Conservation (phyloP, 495 filamentous ascomycete genomes). For the Penicillium argentinense region DNA sequence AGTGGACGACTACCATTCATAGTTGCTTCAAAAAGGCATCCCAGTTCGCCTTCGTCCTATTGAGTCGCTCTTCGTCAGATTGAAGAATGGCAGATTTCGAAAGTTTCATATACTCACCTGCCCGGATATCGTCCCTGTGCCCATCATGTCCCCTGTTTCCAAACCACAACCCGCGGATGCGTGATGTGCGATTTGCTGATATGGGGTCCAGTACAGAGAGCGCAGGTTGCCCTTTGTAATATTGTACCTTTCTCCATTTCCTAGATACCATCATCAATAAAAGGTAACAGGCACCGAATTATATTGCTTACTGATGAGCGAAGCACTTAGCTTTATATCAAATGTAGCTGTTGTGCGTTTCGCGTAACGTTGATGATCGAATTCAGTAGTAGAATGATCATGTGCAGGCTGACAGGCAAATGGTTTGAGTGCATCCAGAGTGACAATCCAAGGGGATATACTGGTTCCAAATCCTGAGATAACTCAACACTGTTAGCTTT, state of each 20-base stretch:
- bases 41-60: slow-evolving; percentile 16
- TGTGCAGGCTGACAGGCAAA: slow-evolving; percentile 7
- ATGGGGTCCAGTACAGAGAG: slow-evolving; percentile 28
- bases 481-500: too few species aligned
- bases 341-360: slow-evolving; percentile 12
- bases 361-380: too few species aligned
- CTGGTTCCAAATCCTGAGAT: slow-evolving; percentile 80
- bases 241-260: slow-evolving; percentile 10
- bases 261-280: too few species aligned
- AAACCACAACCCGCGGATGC: slow-evolving; percentile 20
- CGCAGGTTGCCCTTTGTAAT: slow-evolving; percentile 22
- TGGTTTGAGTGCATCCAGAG: slow-evolving; percentile 57
- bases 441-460: slow-evolving; percentile 79
- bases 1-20: slow-evolving; percentile 4
- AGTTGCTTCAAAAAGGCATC: slow-evolving; percentile 21
- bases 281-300: too few species aligned
- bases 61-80: too few species aligned
- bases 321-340: slow-evolving; percentile 20
- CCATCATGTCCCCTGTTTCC: slow-evolving; percentile 24
- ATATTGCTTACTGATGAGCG: slow-evolving; percentile 18
- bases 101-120: slow-evolving; percentile 16
- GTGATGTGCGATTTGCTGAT: slow-evolving; percentile 24
- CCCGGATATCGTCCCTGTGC: slow-evolving; percentile 27
- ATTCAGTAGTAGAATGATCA: slow-evolving; percentile 13
- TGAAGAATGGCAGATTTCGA: too few species aligned